Base-by-base conservation (phyloP, 1,139 yeast species). In the Meyerozyma carpophila region DNA sequence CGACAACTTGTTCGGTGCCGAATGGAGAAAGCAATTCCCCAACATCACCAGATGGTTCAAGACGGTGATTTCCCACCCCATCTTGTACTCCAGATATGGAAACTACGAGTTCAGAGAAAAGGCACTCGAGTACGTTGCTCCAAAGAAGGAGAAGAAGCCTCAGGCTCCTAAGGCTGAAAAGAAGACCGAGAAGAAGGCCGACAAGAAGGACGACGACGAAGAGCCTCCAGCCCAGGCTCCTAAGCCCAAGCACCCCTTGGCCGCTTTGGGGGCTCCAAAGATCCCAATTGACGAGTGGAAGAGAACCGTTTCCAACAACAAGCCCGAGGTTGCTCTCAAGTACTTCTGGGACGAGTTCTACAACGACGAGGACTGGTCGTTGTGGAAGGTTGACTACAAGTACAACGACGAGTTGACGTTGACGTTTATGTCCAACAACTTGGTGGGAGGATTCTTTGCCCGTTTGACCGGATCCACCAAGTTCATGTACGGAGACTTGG, bases 361-460 rank as follows among this genome's bases (percentile, higher is more conserved):
- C 79, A 83, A 91, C 75, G 82, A 94, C 55, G 79, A 83, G 57
- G 98, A 93, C 73, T 93, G 91, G 89, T 91, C 98, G 49, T 71
- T 93, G 61, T 93, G 90, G 90, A 88, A 79, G 78, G 95, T 91
- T 61, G 95, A 83, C 66, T 93, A 87, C 90, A 89, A 87, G 81
- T 93, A 93, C 81, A 91, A 93, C 70, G 98, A 93, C 59, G 98
- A 93, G 78, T 82, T 93, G 70, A 91, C 97, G 58, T 75, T 87
- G 72, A 86, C 96, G 57, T 93, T 93, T 77, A 93, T 93, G 98
- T 89, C 98, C 58, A 90, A 90, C 84, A 93, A 93, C 84, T 82
- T 90, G 73, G 77, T 93, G 65, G 98, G 98, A 67, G 98, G 98
- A 64, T 93, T 93, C 88, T 89, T 93, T 83, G 84, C 83, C 85